Base-by-base conservation (phyloP, 2,329 filamentous ascomycete species). In the Hysterium pulicare region DNA sequence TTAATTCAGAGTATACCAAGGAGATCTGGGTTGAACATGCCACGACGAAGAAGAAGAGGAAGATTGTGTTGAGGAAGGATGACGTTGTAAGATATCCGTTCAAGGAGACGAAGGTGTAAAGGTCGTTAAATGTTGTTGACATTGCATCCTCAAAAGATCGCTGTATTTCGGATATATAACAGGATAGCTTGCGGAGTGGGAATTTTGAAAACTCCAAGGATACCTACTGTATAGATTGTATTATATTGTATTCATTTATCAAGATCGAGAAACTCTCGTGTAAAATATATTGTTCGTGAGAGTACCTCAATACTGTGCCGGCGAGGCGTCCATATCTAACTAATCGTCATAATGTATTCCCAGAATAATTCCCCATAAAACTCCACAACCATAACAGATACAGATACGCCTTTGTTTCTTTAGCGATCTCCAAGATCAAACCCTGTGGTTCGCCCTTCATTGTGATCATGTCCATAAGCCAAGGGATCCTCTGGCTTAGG, bases 11-110 rank as follows among this genome's bases (percentile, higher is more conserved):
- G 55, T 72, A 86, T 61, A 84, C 83, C 42, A 82, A 84, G 57
- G 87, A 96, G 74, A 76, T 84, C 24, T 95, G 91, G 81, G 91
- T 91, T 33, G 93, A 97, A 75, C 90, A 98, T 71, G 73, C 80
- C 33, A 72, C 77, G 13, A 95, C 79, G 45, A 96, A 95, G 78
- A 94, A 89, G 79, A 87, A 84, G 78, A 84, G 83, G 64, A 89
- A 90, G 74, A 81, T 96, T 53, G 94, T 85, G 80, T 74, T 87
- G 59, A 81, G 87, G 59, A 95, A 93, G 76, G 87, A 89, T 63
- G 86, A 90, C 62, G 77, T 83, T 41, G 72, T 90, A 16, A 74
- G 71, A 47, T 84, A 82, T 59, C 82, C 82, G 5, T 83, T 72
- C 62, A 83, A 81, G 66, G 77, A 74, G 54, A 57, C 68, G 3